These are phyloP conservation scores for Podosphaera fusca DNA, from an alignment of 2,329 filamentous ascomycete species.

Conservation along the genomic window DNA sequence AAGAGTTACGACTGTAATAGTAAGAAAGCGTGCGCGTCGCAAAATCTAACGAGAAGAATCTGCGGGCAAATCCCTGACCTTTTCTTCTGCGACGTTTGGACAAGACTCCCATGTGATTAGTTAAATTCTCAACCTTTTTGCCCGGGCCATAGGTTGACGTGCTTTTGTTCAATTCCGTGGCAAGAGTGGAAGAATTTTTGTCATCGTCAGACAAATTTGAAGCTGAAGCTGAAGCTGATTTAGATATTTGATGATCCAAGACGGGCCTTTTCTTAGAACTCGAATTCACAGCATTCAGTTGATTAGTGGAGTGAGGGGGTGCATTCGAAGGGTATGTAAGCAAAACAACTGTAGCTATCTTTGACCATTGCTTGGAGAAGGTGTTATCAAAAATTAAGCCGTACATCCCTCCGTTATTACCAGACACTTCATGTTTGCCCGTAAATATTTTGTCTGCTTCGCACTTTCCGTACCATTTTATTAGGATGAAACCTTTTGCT, in stretches of 20 bases:
- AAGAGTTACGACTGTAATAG: conserved; percentile 85
- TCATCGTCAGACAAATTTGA: conserved; percentile 38
- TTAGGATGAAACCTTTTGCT: conserved; percentile 42
- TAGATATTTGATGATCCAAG: conserved; percentile 23
- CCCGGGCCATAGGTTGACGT: conserved; percentile 3
- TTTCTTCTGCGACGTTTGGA: conserved; percentile 82
- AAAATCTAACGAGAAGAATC: conserved; percentile 92
- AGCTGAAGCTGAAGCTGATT: conserved; percentile 23
- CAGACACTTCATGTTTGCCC: conserved; percentile 60
- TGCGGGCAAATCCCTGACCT: conserved; percentile 75
- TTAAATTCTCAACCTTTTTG: conserved; percentile 9
- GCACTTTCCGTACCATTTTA: conserved; percentile 82
- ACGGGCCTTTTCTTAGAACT: conserved; percentile 16
- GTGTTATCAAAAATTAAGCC: conserved; percentile 96
- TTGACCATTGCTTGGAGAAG: conserved; percentile 85
- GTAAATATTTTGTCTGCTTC: conserved; percentile 90
- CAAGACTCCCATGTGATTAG: conserved; percentile 63
- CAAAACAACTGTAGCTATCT: conserved; percentile 84
- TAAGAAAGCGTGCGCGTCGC: conserved; percentile 87
- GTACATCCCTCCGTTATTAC: conserved; percentile 71
- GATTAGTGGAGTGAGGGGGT: conserved; percentile 50
- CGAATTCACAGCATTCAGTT: conserved; percentile 30
- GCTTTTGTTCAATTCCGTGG: conserved; percentile 19
- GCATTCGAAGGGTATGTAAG: conserved; percentile 76
- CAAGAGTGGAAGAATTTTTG: conserved; percentile 20